These are phyloP conservation scores for Podila minutissima DNA, from an alignment of 192 early-diverging fungal genomes.

Conservation along the genomic window DNA sequence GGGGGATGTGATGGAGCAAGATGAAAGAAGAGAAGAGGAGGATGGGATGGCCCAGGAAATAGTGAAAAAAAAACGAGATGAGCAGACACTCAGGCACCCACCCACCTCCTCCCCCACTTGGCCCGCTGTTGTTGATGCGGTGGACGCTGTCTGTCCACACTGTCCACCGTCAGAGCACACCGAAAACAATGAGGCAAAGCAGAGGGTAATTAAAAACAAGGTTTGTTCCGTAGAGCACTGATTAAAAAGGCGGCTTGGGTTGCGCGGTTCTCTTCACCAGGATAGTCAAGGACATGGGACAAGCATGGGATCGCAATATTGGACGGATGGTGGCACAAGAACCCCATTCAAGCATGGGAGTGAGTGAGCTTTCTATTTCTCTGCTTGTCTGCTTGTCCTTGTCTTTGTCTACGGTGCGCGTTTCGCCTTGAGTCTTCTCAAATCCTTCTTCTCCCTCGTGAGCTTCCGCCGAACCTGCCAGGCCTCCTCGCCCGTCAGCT, in stretches of 20 bases:
- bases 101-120: too few species aligned
- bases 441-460: not conserved
- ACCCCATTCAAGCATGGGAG: too few species aligned
- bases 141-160: too few species aligned
- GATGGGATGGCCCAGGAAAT: not conserved
- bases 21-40: not conserved
- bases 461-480: constrained; percentile 10
- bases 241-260: not conserved
- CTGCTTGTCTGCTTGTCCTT: too few species aligned
- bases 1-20: not conserved
- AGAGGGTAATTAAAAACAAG: not conserved
- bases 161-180: not conserved
- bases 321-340: too few species aligned
- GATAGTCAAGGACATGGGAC: not conserved
- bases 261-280: not conserved
- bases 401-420: not conserved
- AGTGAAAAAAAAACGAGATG: not conserved
- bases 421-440: not conserved
- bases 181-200: not conserved
- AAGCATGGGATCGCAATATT: not conserved
- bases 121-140: too few species aligned
- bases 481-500: constrained; percentile 11
- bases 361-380: too few species aligned
- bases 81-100: too few species aligned
- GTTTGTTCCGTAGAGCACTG: not conserved